These are phyloP conservation scores for Cladophialophora chaetospira DNA, from an alignment of 2,329 filamentous ascomycete genomes.

Conservation along the genomic window DNA sequence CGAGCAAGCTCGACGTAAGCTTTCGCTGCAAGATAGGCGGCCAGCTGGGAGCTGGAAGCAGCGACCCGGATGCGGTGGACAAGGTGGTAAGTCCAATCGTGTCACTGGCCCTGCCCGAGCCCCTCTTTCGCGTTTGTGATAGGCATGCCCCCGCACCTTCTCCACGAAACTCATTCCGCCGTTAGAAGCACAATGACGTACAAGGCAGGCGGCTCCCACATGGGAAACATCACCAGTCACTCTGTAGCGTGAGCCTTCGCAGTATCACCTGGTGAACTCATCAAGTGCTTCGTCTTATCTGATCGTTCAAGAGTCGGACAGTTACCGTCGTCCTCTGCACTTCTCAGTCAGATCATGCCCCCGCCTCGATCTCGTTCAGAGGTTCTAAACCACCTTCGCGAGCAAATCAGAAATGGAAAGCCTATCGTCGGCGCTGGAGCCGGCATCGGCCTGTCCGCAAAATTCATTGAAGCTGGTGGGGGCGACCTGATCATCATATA, in stretches of 20 bases:
- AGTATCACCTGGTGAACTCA: too few relatives aligned
- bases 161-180: background rate
- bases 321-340: background rate
- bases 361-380: constrained; percentile 60
- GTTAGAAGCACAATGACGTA: background rate
- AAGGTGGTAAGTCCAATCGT: background rate
- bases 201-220: background rate
- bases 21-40: background rate
- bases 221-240: background rate
- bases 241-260: too few relatives aligned
- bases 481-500: constrained; percentile 72
- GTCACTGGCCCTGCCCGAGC: background rate
- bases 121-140: background rate
- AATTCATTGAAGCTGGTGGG: constrained; percentile 68
- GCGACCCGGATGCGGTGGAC: background rate
- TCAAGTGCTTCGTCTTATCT: background rate
- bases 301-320: background rate
- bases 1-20: background rate
- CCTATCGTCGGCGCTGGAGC: constrained; percentile 70
- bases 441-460: constrained; percentile 65
- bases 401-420: constrained; percentile 57
- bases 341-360: constrained; percentile 46
- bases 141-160: background rate
- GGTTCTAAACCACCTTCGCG: constrained; percentile 58
- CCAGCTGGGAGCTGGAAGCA: background rate